These are phyloP conservation scores for Beta corolliflora DNA, from an alignment of 179 eudicot genomes.

Conservation along the genomic window DNA sequence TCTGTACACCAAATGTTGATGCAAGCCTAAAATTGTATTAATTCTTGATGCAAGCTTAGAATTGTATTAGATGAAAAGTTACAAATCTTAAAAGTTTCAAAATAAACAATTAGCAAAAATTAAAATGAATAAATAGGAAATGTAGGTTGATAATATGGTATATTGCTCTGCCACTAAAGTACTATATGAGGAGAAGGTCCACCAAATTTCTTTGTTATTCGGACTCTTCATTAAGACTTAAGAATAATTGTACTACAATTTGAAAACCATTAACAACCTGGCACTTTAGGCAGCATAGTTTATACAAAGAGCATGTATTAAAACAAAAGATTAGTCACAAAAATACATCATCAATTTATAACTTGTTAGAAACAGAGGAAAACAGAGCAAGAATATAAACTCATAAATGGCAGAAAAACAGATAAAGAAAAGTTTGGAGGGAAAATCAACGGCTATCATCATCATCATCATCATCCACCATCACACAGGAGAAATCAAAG, in stretches of 20 bases:
- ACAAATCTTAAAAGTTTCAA: too few species aligned
- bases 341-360: not conserved
- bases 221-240: not conserved
- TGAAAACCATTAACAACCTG: not conserved
- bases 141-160: not conserved
- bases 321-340: not conserved
- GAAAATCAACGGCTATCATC: constrained; percentile 17
- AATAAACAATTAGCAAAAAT: too few species aligned
- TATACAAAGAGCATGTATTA: not conserved
- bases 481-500: constrained; percentile 9
- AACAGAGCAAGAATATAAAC: constrained; percentile 3
- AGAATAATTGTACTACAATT: not conserved
- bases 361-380: constrained; percentile 1
- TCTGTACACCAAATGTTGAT: too few species aligned
- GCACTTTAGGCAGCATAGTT: not conserved
- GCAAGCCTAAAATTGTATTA: too few species aligned
- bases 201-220: not conserved
- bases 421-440: constrained; percentile 13
- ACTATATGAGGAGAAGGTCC: not conserved
- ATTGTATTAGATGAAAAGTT: too few species aligned
- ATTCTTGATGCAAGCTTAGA: too few species aligned
- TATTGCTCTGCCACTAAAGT: too few species aligned
- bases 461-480: not conserved
- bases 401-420: constrained; percentile 22
- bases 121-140: not conserved